Conservation (phyloP, 1,284 basidiomycete species). For the Papiliotrema laurentii region DNA sequence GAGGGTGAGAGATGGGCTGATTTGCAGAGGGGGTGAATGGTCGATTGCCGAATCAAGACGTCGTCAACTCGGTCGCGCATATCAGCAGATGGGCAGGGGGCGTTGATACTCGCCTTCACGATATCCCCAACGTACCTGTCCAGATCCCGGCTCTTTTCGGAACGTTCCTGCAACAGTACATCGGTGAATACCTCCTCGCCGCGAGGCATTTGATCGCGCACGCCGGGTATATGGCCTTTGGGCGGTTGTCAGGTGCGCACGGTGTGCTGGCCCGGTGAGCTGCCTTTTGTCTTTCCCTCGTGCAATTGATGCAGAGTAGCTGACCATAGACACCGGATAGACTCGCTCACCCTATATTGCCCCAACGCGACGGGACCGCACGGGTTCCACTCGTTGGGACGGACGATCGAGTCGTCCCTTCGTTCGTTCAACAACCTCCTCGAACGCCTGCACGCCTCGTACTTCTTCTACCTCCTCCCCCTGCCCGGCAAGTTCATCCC, state of each 20-base stretch:
- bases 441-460: conserved; percentile 88
- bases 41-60: conserved; percentile 90
- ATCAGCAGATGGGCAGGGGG: conserved; percentile 68
- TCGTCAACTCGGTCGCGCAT: conserved; percentile 74
- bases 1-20: conserved; percentile 5
- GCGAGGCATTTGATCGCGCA: conserved; percentile 36
- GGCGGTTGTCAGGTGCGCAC: conserved; percentile 48
- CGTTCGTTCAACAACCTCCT: conserved; percentile 87
- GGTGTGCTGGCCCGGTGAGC: conserved; percentile 48
- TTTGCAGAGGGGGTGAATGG: conserved; percentile 85
- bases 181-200: conserved; percentile 21
- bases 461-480: conserved; percentile 88
- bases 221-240: conserved; percentile 37
- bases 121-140: conserved; percentile 59
- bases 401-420: conserved; percentile 75
- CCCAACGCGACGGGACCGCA: conserved; percentile 85
- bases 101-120: conserved; percentile 71
- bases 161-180: not conserved
- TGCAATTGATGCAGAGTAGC: not conserved
- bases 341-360: conserved; percentile 86
- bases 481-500: conserved; percentile 74
- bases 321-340: conserved; percentile 73
- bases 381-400: conserved; percentile 89
- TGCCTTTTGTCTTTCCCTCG: not conserved
- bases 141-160: not conserved